Percentiles rank a stretch among this genome's conserved stretches.
Evolutionary conservation across 441 rosid genomes (phyloP).

Genomic region (Pelargonium cotyledonis): DNA sequence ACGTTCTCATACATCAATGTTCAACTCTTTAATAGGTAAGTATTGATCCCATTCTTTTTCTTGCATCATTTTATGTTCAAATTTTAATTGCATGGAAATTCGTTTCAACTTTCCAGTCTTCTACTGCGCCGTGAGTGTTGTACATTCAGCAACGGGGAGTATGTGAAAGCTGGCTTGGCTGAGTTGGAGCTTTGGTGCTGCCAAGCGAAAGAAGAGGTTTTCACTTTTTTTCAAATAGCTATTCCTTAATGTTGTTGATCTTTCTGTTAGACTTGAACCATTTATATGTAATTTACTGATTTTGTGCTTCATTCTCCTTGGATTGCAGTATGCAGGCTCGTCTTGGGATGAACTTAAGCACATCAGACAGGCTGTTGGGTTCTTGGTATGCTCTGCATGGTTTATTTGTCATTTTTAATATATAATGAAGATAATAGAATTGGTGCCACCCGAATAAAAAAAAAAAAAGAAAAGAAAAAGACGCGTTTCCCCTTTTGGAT

Average conservation of each 20-base stretch:
- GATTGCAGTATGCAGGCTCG: conserved; percentile 47
- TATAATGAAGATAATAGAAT: background rate
- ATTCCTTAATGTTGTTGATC: background rate
- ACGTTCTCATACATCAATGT: background rate
- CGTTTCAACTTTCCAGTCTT: conserved; percentile 39
- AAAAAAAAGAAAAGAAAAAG: too few relatives aligned
- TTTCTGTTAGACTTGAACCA: too few relatives aligned
- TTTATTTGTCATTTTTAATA: too few relatives aligned
- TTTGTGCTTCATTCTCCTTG: too few relatives aligned
- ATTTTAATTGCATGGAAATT: conserved; percentile 20
- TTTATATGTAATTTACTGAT: too few relatives aligned
- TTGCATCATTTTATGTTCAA: conserved; percentile 15
- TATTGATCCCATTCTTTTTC: conserved; percentile 1
- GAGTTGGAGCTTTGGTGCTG: conserved; percentile 60
- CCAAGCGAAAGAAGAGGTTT: conserved; percentile 47
- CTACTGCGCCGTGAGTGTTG: conserved; percentile 59
- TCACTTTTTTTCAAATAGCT: background rate
- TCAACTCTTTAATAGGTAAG: conserved; percentile 27
- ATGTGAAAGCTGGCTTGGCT: conserved; percentile 58
- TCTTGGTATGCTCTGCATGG: conserved; percentile 37
- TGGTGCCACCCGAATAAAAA: too few relatives aligned
- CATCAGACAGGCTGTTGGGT: conserved; percentile 57
- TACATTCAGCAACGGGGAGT: conserved; percentile 58
- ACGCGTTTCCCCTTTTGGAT: too few relatives aligned
- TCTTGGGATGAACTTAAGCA: conserved; percentile 69